phyloP scores from a whole-genome alignment of 192 early-diverging fungal species.

The Backusella liffmaniae region DNA sequence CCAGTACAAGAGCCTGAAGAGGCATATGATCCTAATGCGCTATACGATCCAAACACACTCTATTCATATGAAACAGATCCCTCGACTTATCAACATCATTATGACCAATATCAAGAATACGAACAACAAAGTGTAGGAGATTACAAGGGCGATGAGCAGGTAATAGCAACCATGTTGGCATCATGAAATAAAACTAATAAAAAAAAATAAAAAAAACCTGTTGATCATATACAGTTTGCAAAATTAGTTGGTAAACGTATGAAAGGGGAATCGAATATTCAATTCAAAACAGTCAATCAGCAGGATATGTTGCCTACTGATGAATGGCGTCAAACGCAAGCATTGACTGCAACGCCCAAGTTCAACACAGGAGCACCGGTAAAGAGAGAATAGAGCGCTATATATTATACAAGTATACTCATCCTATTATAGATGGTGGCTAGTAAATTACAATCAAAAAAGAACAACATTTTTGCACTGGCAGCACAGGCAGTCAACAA shows the following conservation, averaged over 20 bases:
- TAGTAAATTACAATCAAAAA: conserved; percentile 60
- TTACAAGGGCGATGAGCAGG: conserved; percentile 1
- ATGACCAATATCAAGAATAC: conserved; percentile 16
- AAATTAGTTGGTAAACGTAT: conserved; percentile 26
- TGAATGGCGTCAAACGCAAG: conserved; percentile 19
- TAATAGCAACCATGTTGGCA: not conserved
- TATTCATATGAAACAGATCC: conserved; percentile 30
- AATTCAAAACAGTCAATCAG: conserved; percentile 31
- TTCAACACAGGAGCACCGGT: conserved; percentile 5
- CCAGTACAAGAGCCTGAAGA: not conserved
- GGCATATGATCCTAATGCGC: conserved; percentile 8
- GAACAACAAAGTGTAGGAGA: not conserved
- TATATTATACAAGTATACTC: not conserved
- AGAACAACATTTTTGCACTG: conserved; percentile 78
- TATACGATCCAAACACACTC: conserved; percentile 32
- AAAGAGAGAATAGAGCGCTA: not conserved
- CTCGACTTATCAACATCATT: conserved; percentile 22
- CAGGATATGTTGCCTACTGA: conserved; percentile 29
- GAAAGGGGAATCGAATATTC: conserved; percentile 17
- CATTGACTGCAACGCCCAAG: conserved; percentile 21
- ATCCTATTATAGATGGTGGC: conserved; percentile 38
- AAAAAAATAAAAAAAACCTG: conserved; percentile 1
- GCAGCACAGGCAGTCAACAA: conserved; percentile 73
- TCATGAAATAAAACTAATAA: not conserved
- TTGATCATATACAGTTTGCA: conserved; percentile 7